These are phyloP conservation scores for Rhodomyrtus psidioides DNA, from an alignment of 441 rosid genomes.

Conservation along the genomic window DNA sequence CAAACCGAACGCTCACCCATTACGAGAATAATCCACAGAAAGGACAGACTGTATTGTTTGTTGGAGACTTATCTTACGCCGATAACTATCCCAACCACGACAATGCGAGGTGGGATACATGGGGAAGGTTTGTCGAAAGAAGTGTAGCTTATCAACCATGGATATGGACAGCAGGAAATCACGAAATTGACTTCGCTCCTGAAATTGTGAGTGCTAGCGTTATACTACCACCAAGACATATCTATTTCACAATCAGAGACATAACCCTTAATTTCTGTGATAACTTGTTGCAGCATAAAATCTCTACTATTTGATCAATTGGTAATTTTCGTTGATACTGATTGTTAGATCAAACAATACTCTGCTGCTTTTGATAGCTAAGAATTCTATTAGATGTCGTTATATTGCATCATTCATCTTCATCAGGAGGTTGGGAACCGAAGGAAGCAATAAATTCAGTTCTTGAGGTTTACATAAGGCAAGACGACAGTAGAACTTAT, in stretches of 20 bases:
- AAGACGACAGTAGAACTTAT: neutral
- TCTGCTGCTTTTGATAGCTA: neutral
- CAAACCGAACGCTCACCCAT: slow-evolving; percentile 8
- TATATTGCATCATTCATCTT: neutral
- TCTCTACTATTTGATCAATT: neutral
- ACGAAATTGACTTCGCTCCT: slow-evolving; percentile 67
- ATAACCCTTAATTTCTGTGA: no score
- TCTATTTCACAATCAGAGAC: neutral
- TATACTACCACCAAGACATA: neutral
- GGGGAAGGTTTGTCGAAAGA: slow-evolving; percentile 74
- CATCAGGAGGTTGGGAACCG: neutral
- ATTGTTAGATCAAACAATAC: neutral
- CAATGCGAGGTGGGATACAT: slow-evolving; percentile 68
- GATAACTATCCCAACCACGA: slow-evolving; percentile 59
- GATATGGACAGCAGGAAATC: slow-evolving; percentile 90
- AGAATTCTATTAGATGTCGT: neutral
- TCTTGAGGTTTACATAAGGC: neutral
- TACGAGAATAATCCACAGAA: slow-evolving; percentile 8
- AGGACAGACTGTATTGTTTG: slow-evolving; percentile 30
- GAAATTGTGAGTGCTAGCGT: slow-evolving; percentile 34
- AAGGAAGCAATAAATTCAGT: neutral
- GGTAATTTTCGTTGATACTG: neutral
- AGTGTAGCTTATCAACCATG: slow-evolving; percentile 86
- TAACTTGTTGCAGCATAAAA: no score
- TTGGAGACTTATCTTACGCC: slow-evolving; percentile 84